Evolutionary conservation across 257 asterid genomes (phyloP), one percentile per base, ranked within the genome.

Genomic region (Solanum virginianum): DNA sequence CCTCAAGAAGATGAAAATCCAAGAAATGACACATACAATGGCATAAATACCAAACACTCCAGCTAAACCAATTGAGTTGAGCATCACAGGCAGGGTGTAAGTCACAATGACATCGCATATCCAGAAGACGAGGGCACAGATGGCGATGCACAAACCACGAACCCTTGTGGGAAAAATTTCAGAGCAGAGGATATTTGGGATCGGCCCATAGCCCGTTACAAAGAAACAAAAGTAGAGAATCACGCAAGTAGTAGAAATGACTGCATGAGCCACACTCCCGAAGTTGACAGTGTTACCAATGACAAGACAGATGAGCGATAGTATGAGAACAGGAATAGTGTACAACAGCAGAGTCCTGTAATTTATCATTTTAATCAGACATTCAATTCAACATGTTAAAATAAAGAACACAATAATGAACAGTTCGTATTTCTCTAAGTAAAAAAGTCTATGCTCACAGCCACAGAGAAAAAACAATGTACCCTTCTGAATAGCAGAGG

Each of bases 81-180:
- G 93, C 98, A 95, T 89, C 88, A 93, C 91, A 0, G 98, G 98
- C 69, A 95, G 92, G 0, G 98, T 85, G 89, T 94, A 95, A 1
- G 98, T 94, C 22, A 95, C 98, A 20, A 95, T 94, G 54, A 94
- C 94, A n/a, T 95, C 97, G 16, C 97, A 92, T 85, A 95, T 94
- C 99, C 99, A 95, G 93, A 92, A 94, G 70, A 88, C 97, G 10
- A 95, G 87, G 15, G 98, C 94, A 83, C 99, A 95, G 7, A 93
- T 94, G 29, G 99, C 98, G 3, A 95, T 95, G 95, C 97, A 94
- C 68, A 92, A 85, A n/a, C 99, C 99, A 12, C 99, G 97, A 13
- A 94, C 97, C 81, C 94, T 85, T 1, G 99, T 94, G 0, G 99
- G 99, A 85, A 95, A 95, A 81, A 95, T 95, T 82, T 95, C 99